These are phyloP conservation scores for Stylonectria norvegica DNA, from an alignment of 2,329 filamentous ascomycete genomes.

Conservation along the genomic window DNA sequence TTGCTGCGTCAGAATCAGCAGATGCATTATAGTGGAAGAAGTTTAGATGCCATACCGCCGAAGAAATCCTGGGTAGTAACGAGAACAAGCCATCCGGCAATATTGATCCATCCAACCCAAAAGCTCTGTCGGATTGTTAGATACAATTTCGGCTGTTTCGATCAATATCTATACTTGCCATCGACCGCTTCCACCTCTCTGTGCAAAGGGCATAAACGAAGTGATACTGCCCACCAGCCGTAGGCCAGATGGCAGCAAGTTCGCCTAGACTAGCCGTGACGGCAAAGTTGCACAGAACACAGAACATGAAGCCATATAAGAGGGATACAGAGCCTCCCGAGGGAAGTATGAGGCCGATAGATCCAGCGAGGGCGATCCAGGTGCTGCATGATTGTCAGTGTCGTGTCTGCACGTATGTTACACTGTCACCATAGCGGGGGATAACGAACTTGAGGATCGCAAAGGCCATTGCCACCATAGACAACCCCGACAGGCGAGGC, in stretches of 20 bases:
- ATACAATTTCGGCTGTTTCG: neutral
- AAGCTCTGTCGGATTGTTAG: slow-evolving; percentile 33
- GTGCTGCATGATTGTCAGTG: slow-evolving; percentile 16
- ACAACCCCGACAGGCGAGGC: slow-evolving; percentile 36
- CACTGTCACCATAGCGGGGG: slow-evolving; percentile 15
- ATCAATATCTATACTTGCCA: slow-evolving; percentile 21
- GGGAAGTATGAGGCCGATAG: slow-evolving; percentile 40
- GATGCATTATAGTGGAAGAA: neutral
- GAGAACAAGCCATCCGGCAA: slow-evolving; percentile 43
- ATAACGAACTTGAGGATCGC: slow-evolving; percentile 36
- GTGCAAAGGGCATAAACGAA: slow-evolving; percentile 41
- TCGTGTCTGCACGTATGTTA: too few species aligned
- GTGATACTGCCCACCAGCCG: slow-evolving; percentile 44
- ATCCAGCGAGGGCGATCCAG: slow-evolving; percentile 39
- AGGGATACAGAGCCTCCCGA: slow-evolving; percentile 41
- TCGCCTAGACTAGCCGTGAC: slow-evolving; percentile 40
- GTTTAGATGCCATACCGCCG: slow-evolving; percentile 29
- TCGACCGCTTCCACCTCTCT: slow-evolving; percentile 36
- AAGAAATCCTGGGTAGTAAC: slow-evolving; percentile 44
- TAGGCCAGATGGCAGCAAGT: slow-evolving; percentile 40
- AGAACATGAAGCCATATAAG: slow-evolving; percentile 33
- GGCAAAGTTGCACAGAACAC: slow-evolving; percentile 38
- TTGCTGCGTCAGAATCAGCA: neutral
- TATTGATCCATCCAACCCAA: slow-evolving; percentile 43
- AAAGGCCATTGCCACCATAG: slow-evolving; percentile 41